Conservation (phyloP, 495 filamentous ascomycete species). For the Penicillium turbatum region DNA sequence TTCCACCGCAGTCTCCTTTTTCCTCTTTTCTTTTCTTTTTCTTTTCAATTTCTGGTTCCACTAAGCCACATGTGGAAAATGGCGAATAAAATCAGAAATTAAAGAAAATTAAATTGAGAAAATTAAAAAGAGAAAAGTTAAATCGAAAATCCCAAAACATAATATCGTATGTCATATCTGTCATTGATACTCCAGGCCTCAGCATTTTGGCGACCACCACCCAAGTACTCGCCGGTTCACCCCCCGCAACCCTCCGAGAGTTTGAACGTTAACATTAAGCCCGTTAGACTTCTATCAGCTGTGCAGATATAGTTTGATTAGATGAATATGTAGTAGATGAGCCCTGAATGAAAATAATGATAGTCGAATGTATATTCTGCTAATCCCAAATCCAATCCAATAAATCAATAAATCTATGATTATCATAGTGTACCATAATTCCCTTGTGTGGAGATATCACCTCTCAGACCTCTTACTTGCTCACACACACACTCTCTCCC, state of each 20-base stretch:
- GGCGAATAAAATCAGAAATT: not conserved
- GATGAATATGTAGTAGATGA: not conserved
- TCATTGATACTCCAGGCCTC: constrained; percentile 6
- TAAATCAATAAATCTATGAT: not conserved
- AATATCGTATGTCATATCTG: constrained; percentile 11
- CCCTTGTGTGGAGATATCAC: not conserved
- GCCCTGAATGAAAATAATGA: not conserved
- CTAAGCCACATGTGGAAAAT: not conserved
- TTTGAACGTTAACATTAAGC: constrained; percentile 18
- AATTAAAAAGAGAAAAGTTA: not conserved
- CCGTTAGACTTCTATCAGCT: constrained; percentile 11
- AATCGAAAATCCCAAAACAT: not conserved
- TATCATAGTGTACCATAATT: not conserved
- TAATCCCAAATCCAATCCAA: not conserved
- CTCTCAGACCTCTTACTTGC: not conserved
- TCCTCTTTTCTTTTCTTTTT: constrained; percentile 8
- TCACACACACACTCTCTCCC: too few relatives aligned
- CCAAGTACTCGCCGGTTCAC: not conserved
- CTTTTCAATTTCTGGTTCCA: constrained; percentile 8
- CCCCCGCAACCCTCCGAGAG: constrained; percentile 3
- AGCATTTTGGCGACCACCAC: not conserved
- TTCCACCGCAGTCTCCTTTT: constrained; percentile 5
- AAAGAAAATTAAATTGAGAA: not conserved
- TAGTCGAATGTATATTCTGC: not conserved
- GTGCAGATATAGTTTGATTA: not conserved